Conservation (phyloP, 192 early-diverging fungal genomes). For the Allomyces macrogynus region DNA sequence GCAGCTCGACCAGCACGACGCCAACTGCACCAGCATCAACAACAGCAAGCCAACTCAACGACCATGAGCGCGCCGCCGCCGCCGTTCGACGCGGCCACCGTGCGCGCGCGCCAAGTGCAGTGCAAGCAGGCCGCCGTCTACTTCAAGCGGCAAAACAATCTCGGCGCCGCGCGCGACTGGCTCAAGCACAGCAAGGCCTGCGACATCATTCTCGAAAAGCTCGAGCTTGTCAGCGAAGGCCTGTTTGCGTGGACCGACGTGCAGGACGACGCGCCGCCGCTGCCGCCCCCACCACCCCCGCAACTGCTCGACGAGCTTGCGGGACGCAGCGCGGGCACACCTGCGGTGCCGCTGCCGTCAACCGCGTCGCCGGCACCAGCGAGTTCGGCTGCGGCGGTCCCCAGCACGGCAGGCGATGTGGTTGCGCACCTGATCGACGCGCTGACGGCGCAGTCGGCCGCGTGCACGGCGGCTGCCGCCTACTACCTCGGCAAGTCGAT, state of each 20-base stretch:
- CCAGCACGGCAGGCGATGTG: background rate
- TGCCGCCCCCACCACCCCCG: background rate
- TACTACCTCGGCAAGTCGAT: background rate
- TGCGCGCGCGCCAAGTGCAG: background rate
- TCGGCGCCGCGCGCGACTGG: background rate
- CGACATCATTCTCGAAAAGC: background rate
- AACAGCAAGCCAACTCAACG: too few species aligned
- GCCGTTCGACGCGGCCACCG: too few species aligned
- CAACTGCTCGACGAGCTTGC: background rate
- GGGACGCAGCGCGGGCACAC: too few species aligned
- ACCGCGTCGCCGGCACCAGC: background rate
- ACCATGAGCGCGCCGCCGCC: too few species aligned
- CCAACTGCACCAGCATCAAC: too few species aligned
- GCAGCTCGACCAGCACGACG: too few species aligned
- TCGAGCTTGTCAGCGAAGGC: background rate
- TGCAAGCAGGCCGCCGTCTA: background rate
- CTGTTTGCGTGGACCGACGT: background rate
- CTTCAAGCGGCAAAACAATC: background rate
- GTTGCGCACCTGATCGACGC: background rate
- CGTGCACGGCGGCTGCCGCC: background rate
- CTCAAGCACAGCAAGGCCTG: background rate
- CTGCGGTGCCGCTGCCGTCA: too few species aligned
- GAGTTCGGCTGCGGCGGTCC: too few species aligned
- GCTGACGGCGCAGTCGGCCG: background rate
- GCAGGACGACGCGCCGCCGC: background rate